Evolutionary conservation across 768 basidiomycete species (phyloP).

Genomic region (Gymnopilus dilepis): DNA sequence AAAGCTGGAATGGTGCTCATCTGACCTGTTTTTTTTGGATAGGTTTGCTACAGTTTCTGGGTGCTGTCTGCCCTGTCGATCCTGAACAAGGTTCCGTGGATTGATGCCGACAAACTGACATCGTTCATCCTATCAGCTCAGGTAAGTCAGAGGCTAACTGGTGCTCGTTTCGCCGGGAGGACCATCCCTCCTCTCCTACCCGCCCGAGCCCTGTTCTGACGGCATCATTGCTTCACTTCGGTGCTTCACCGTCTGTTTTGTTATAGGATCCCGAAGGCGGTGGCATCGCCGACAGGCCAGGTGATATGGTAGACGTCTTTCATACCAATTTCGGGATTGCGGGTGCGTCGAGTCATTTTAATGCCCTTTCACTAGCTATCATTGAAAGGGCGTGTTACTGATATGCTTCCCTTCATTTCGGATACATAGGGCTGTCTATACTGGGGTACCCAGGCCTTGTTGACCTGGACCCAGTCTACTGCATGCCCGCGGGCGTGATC

Average conservation of each 20-base stretch:
- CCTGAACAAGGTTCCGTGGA: constrained; percentile 83
- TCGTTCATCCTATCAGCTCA: constrained; percentile 89
- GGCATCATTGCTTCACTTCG: neutral
- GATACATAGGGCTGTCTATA: constrained; percentile 75
- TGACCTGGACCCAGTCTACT: constrained; percentile 93
- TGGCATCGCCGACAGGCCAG: constrained; percentile 93
- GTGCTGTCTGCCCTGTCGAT: constrained; percentile 90
- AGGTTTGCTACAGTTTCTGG: constrained; percentile 99
- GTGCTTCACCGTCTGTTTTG: neutral
- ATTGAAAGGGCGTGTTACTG: constrained; percentile 2
- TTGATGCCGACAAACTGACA: constrained; percentile 78
- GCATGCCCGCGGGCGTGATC: constrained; percentile 87
- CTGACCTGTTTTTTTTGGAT: constrained; percentile 1
- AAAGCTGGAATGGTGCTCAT: neutral
- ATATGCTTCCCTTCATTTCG: neutral
- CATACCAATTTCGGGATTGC: constrained; percentile 94
- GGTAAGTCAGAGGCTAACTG: constrained; percentile 44
- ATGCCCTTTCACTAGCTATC: neutral
- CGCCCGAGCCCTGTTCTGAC: neutral
- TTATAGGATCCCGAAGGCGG: constrained; percentile 85
- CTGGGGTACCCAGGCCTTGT: constrained; percentile 85
- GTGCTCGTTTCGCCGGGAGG: neutral
- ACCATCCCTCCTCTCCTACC: neutral
- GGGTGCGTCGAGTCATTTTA: constrained; percentile 45
- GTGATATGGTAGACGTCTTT: constrained; percentile 96